These are phyloP conservation scores for Corylus americana DNA, from an alignment of 306 rosid genomes.

Conservation along the genomic window DNA sequence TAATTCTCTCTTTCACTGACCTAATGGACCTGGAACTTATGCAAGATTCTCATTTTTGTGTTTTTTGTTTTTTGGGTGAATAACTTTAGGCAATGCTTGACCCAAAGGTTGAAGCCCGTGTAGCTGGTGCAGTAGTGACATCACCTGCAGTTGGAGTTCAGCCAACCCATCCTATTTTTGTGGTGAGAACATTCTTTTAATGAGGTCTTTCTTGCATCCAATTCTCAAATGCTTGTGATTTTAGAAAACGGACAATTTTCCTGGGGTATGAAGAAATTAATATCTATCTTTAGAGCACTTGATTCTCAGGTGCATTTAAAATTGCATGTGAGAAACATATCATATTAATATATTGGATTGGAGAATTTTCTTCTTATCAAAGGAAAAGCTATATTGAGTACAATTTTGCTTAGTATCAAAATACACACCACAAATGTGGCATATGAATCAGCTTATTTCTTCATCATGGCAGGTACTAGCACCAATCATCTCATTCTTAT, in stretches of 20 bases:
- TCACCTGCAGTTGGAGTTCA: slow-evolving; percentile 94
- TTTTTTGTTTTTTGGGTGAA: not conserved
- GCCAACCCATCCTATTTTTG: slow-evolving; percentile 69
- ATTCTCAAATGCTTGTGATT: not conserved
- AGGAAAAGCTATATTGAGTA: not conserved
- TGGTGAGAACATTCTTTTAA: slow-evolving; percentile 44
- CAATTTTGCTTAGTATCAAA: not conserved
- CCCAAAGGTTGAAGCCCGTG: slow-evolving; percentile 56
- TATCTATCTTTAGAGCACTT: too few relatives aligned
- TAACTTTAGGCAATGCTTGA: slow-evolving; percentile 73
- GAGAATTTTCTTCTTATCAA: too few relatives aligned
- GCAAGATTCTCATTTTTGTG: not conserved
- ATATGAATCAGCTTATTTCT: not conserved
- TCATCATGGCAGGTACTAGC: slow-evolving; percentile 61
- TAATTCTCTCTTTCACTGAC: not conserved
- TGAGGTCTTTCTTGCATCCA: not conserved
- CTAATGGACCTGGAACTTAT: not conserved
- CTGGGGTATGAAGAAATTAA: too few relatives aligned
- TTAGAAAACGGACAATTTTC: too few relatives aligned
- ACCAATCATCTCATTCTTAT: slow-evolving; percentile 63
- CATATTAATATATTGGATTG: too few relatives aligned
- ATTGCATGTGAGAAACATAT: too few relatives aligned
- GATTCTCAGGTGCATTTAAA: too few relatives aligned
- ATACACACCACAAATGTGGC: not conserved
- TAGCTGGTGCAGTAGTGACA: slow-evolving; percentile 72